A percentile compares a stretch with the other conserved stretches of the same genome.
These are phyloP conservation scores for Fraxinus ornus DNA, from an alignment of 305 asterid species.

Conservation along the genomic window DNA sequence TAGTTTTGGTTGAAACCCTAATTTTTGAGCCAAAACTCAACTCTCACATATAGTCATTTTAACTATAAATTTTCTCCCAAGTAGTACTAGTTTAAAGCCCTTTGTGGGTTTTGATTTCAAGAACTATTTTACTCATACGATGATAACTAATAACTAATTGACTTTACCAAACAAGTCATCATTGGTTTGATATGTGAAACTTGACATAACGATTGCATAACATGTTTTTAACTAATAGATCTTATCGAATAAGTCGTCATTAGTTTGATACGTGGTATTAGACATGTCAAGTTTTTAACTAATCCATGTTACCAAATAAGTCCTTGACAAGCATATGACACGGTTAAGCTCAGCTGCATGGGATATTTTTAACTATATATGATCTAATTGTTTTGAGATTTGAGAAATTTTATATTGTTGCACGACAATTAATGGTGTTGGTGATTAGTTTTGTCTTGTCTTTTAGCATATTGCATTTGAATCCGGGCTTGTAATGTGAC, in stretches of 20 bases:
- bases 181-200: too few species aligned
- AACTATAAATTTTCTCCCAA: background rate
- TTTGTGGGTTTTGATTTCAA: background rate
- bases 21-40: background rate
- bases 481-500: background rate
- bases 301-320: background rate
- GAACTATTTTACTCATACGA: background rate
- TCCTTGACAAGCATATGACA: background rate
- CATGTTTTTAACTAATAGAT: background rate
- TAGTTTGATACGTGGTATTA: background rate
- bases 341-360: background rate
- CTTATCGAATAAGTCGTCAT: background rate
- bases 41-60: background rate
- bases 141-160: too few species aligned
- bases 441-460: background rate
- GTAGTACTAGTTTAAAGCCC: background rate
- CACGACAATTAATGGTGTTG: background rate
- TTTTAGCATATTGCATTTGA: background rate
- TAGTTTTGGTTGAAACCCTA: background rate
- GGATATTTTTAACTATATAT: background rate
- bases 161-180: background rate
- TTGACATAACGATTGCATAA: too few species aligned
- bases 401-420: background rate
- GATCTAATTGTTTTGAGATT: background rate
- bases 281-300: background rate